Evolutionary conservation across 805 yeast genomes (phyloP), one percentile per base, ranked within the genome.

Genomic region (Suhomyces xylopsoci): DNA sequence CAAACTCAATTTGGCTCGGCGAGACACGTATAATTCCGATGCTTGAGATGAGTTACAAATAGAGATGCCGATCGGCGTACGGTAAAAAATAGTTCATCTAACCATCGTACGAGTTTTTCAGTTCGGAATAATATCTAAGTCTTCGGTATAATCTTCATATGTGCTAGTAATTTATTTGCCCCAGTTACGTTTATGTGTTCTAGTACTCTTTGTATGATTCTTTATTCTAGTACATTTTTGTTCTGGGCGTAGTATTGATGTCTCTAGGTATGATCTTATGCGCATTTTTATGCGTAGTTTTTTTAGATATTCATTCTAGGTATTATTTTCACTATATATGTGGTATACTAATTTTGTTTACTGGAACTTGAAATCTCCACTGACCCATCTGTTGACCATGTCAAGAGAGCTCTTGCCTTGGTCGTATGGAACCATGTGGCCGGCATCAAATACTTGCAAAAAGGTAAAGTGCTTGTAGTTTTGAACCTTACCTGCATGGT

Each of bases 371-470:
- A 46, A 61, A 49, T 63, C 64, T 26, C 94, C 96, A 43, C 71
- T 59, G 47, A 90, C 71, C 97, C 97, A 93, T 67, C 87, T 80
- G 76, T 90, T 88, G 57, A 92, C 81, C 91, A 92, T 85, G 52
- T 82, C 90, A 57, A 87, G 77, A 2, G 96, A 74, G 63, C 79
- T 78, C 62, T 81, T 84, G 17, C 97, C 96, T 74, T 88, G 93
- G 71, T 92, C 92, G 63, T 74, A 86, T 15, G 97, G 97, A 56
- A 90, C 97, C 97, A 92, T 91, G 73, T 93, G 97, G 25, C 97
- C 97, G 49, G 96, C 97, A 57, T 84, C 93, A 63, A 78, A 92
- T 8, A 92, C 82, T 68, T 97, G 81, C 68, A 90, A 77, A 76
- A 87, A 93, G 3, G 96, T 88, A 61, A 92, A 83, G 54, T 81